A percentile compares a stretch with the other conserved stretches of the same genome.
Conservation (phyloP, 2,329 filamentous ascomycete species). For the Harringtonia lauricola region DNA sequence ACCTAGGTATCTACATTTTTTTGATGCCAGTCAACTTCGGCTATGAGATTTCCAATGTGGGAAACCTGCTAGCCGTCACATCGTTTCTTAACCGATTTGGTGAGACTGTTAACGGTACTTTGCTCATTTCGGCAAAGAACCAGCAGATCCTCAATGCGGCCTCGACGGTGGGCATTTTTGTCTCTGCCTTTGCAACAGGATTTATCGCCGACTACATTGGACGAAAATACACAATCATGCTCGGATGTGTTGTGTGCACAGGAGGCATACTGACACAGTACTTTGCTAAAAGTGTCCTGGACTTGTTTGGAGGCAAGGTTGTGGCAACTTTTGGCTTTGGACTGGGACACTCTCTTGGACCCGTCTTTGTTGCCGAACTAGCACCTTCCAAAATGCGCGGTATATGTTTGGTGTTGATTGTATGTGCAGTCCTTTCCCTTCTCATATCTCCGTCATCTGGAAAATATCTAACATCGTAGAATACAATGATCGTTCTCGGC, state of each 20-base stretch:
- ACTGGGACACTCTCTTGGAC: conserved; percentile 19
- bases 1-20: conserved; percentile 17
- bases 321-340: conserved; percentile 16
- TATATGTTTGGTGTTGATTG: conserved; percentile 17
- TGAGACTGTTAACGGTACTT: conserved; percentile 8
- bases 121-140: conserved; percentile 15
- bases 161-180: conserved; percentile 18
- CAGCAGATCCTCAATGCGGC: conserved; percentile 21
- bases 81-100: conserved; percentile 18
- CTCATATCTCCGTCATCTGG: neutral
- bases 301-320: conserved; percentile 18
- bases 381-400: conserved; percentile 20
- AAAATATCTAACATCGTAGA: conserved; percentile 4
- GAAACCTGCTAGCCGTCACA: conserved; percentile 19
- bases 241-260: conserved; percentile 48
- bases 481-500: conserved; percentile 22
- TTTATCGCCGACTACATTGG: conserved; percentile 51
- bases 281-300: conserved; percentile 13
- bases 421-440: conserved; percentile 4
- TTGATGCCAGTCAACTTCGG: conserved; percentile 20
- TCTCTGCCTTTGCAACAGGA: conserved; percentile 17
- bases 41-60: conserved; percentile 18
- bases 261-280: conserved; percentile 36
- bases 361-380: conserved; percentile 21
- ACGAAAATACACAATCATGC: conserved; percentile 45